These are phyloP conservation scores for Apiospora aurea DNA, from an alignment of 2,329 filamentous ascomycete genomes.

Conservation along the genomic window DNA sequence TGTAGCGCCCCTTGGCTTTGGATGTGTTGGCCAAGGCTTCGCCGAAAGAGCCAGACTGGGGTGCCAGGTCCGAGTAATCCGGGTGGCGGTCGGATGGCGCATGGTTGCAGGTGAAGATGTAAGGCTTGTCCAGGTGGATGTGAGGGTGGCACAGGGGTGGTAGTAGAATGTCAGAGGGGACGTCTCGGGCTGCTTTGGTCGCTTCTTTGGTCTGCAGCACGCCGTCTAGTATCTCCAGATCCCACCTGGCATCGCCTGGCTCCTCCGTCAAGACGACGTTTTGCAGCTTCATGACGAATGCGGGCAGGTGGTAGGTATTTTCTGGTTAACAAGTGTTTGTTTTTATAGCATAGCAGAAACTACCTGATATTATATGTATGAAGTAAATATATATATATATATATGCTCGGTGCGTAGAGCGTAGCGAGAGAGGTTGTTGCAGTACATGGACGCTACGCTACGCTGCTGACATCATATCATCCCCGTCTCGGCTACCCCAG, in stretches of 20 bases:
- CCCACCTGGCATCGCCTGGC: constrained; percentile 28
- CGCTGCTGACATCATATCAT: constrained; percentile 16
- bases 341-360: neutral
- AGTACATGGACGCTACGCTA: neutral
- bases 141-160: constrained; percentile 72
- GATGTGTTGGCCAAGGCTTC: constrained; percentile 64
- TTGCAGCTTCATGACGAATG: constrained; percentile 29
- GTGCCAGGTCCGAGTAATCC: constrained; percentile 66
- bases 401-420: no score
- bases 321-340: neutral
- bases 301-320: neutral
- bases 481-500: constrained; percentile 6
- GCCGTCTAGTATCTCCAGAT: constrained; percentile 33
- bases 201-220: constrained; percentile 32
- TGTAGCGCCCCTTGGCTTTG: constrained; percentile 69
- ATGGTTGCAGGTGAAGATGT: constrained; percentile 55
- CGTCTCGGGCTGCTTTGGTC: constrained; percentile 17
- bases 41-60: constrained; percentile 65
- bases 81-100: constrained; percentile 46
- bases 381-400: no score
- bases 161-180: constrained; percentile 40
- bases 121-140: constrained; percentile 75
- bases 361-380: no score
- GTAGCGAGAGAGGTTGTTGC: no score
- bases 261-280: constrained; percentile 32